These are phyloP conservation scores for Microbotryum scabiosae DNA, from an alignment of 1,284 basidiomycete genomes.

Conservation along the genomic window DNA sequence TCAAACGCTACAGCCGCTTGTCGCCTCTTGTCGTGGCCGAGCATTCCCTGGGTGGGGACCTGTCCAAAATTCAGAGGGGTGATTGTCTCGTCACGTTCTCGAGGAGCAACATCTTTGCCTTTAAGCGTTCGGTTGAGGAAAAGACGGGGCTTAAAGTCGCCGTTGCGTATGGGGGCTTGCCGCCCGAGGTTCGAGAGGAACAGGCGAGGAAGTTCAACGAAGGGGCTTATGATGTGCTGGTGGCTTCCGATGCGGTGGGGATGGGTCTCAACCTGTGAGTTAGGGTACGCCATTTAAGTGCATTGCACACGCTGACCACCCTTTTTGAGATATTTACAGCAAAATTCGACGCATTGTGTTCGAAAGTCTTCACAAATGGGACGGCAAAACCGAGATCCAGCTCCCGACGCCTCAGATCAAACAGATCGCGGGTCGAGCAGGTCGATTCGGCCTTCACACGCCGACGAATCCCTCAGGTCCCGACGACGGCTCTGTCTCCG, in stretches of 20 bases:
- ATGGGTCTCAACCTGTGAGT: conserved; percentile 93
- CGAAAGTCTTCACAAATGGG: conserved; percentile 62
- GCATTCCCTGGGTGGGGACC: conserved; percentile 56
- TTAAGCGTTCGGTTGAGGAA: conserved; percentile 66
- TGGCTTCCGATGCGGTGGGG: conserved; percentile 87
- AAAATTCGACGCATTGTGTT: conserved; percentile 91
- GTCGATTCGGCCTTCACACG: conserved; percentile 70
- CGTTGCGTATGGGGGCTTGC: conserved; percentile 79
- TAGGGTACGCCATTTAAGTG: too few species aligned
- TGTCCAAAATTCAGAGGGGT: conserved; percentile 60
- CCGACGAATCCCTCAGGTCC: conserved; percentile 24
- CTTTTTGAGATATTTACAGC: too few species aligned
- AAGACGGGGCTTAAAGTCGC: conserved; percentile 67
- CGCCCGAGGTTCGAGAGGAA: conserved; percentile 78
- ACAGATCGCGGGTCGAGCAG: conserved; percentile 93
- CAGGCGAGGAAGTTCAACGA: conserved; percentile 83
- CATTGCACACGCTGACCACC: too few species aligned
- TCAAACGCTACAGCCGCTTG: conserved; percentile 78
- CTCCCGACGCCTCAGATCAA: conserved; percentile 78
- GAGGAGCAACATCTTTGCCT: conserved; percentile 62
- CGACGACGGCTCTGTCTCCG: conserved; percentile 25
- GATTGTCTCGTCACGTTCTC: conserved; percentile 90
- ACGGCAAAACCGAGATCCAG: conserved; percentile 50
- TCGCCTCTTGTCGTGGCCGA: conserved; percentile 70
- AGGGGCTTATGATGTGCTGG: conserved; percentile 71